Percentiles rank a stretch among this genome's conserved stretches.
Evolutionary conservation across 2,329 filamentous ascomycete species (phyloP).

Genomic region (Diplocarpon rosae): DNA sequence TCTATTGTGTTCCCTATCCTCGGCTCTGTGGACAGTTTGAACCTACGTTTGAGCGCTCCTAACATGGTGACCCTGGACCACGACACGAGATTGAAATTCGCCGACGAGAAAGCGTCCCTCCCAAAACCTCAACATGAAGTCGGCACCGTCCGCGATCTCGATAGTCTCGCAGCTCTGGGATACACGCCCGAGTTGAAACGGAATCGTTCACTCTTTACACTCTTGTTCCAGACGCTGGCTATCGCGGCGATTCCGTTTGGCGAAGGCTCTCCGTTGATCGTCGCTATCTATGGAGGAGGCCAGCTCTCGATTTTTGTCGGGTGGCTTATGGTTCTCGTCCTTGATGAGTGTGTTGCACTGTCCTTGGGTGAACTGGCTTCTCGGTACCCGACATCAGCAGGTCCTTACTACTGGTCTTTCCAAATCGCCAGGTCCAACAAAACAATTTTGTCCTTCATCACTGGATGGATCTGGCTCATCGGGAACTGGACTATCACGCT

Average conservation of each 20-base stretch:
- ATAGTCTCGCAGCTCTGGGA: slow-evolving; percentile 32
- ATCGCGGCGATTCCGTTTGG: slow-evolving; percentile 51
- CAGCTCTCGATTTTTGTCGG: slow-evolving; percentile 45
- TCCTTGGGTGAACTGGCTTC: slow-evolving; percentile 66
- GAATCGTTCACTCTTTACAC: slow-evolving; percentile 47
- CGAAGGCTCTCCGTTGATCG: slow-evolving; percentile 25
- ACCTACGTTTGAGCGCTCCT: no score
- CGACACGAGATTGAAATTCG: background rate
- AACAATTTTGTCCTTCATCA: slow-evolving; percentile 56
- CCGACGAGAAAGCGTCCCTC: slow-evolving; percentile 9
- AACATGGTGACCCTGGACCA: background rate
- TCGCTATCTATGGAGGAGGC: slow-evolving; percentile 30
- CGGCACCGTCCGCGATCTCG: slow-evolving; percentile 13
- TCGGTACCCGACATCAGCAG: slow-evolving; percentile 66
- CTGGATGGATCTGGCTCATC: slow-evolving; percentile 66
- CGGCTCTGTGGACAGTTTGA: no score
- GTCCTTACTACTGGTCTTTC: slow-evolving; percentile 70
- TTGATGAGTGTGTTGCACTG: slow-evolving; percentile 55
- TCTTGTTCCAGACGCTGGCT: slow-evolving; percentile 50
- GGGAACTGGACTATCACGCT: slow-evolving; percentile 75
- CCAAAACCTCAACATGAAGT: slow-evolving; percentile 1
- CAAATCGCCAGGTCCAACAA: slow-evolving; percentile 56
- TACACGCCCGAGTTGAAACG: slow-evolving; percentile 46
- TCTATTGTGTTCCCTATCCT: no score
- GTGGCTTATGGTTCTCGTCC: slow-evolving; percentile 41